Evolutionary conservation across 2,329 filamentous ascomycete species (phyloP).

Genomic region (Colletotrichum lupini): DNA sequence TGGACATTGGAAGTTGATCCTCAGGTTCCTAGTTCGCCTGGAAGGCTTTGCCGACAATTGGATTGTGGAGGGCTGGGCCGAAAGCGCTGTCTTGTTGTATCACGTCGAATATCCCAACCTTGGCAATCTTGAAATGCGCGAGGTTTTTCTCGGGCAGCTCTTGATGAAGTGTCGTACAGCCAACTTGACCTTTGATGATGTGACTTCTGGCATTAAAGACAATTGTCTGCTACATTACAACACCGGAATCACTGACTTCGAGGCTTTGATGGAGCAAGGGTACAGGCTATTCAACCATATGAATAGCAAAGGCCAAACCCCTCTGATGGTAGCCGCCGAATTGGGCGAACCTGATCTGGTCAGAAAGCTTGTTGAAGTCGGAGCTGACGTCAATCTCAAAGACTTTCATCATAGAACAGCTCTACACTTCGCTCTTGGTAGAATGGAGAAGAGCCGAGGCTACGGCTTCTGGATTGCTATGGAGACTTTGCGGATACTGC

Average conservation of each 20-base stretch:
- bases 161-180: not conserved
- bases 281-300: not conserved
- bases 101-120: not conserved
- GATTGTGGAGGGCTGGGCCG: not conserved
- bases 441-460: accelerated
- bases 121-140: no score
- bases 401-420: not conserved
- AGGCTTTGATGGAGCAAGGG: not conserved
- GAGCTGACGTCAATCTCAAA: not conserved
- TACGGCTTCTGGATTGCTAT: not conserved
- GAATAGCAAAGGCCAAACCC: not conserved
- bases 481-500: not conserved
- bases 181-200: not conserved
- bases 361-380: not conserved
- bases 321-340: not conserved
- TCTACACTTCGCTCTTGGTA: not conserved
- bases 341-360: accelerated
- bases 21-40: not conserved
- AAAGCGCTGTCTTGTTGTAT: not conserved
- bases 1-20: not conserved
- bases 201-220: accelerated
- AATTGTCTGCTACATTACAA: not conserved
- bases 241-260: not conserved
- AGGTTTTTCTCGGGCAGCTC: not conserved
- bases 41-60: not conserved